Evolutionary conservation across 805 yeast species (phyloP).

Genomic region (Martiniozyma abietophila): DNA sequence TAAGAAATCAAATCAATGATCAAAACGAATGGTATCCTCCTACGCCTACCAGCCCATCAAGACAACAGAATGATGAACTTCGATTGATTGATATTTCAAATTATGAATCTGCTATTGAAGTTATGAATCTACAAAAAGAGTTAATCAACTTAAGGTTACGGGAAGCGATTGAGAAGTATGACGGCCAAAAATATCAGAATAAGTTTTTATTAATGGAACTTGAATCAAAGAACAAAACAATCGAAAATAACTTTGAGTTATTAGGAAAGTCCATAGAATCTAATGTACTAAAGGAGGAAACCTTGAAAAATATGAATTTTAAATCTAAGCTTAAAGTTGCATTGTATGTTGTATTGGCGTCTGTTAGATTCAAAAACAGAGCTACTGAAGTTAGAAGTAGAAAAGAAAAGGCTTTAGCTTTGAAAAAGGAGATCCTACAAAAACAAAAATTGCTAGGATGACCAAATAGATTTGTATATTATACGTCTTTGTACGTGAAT

Average conservation of each 20-base stretch:
- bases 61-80: constrained; percentile 2
- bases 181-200: constrained; percentile 29
- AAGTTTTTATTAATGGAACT: constrained; percentile 22
- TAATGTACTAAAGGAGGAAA: constrained; percentile 1
- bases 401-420: constrained; percentile 11
- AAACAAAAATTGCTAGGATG: not conserved
- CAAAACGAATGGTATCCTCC: constrained; percentile 17
- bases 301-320: constrained; percentile 2
- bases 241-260: constrained; percentile 9
- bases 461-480: constrained; percentile 3
- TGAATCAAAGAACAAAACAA: constrained; percentile 13
- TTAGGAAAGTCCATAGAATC: constrained; percentile 19
- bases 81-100: not conserved
- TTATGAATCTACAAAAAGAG: constrained; percentile 33
- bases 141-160: constrained; percentile 39
- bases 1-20: constrained; percentile 12
- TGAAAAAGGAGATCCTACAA: constrained; percentile 14
- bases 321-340: constrained; percentile 13
- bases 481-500: not conserved
- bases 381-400: constrained; percentile 16
- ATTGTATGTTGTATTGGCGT: constrained; percentile 28
- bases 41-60: constrained; percentile 19
- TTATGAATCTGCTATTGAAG: constrained; percentile 10
- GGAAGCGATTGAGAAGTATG: constrained; percentile 30
- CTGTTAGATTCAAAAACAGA: constrained; percentile 29